Evolutionary conservation across 345 rosid species (phyloP), one percentile per base, ranked within the genome.

Genomic region (Populus nigra): DNA sequence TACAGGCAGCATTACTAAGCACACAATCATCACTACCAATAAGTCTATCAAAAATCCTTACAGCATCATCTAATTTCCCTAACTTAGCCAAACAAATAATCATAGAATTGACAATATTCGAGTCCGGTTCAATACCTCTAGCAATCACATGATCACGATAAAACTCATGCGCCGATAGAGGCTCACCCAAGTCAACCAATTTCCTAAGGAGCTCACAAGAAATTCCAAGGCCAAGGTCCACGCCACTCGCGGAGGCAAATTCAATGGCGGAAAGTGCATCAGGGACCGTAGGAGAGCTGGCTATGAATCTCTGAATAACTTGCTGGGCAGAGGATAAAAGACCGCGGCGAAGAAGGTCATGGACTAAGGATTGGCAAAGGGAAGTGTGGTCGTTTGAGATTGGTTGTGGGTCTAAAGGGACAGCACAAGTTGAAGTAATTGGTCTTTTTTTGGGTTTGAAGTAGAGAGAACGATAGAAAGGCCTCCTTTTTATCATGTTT

Each of bases 51-150:
- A 90, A 88, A 82, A 80, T 79, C 1, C 36, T 47, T 73, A 73
- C 71, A 13, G 95, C 95, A 71, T 89, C 93, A 50, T 90, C 87
- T 29, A 88, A 66, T 66, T 85, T 87, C 68, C 87, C 84, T 74
- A 92, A 49, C 71, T 83, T 85, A 85, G 87, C 88, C 67, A 83
- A 76, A 81, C 92, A 91, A 75, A 83, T 69, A 47, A 89, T 79
- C 86, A 88, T 80, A 15, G 88, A 85, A 82, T 89, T 83, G 69
- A 88, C 79, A 81, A 89, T 84, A 11, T 59, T 65, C 2, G 84
- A 38, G 80, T 86, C 84, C 47, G 88, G 86, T 71, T 79, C 84
- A 59, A 86, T 78, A 81, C 90, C 91, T 55, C 72, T 78, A 61
- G 83, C 84, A 33, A 79, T 72, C 23, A 93, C 74, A 27, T 78